Conservation (phyloP, 805 yeast species). For the Candida nitratophila region DNA sequence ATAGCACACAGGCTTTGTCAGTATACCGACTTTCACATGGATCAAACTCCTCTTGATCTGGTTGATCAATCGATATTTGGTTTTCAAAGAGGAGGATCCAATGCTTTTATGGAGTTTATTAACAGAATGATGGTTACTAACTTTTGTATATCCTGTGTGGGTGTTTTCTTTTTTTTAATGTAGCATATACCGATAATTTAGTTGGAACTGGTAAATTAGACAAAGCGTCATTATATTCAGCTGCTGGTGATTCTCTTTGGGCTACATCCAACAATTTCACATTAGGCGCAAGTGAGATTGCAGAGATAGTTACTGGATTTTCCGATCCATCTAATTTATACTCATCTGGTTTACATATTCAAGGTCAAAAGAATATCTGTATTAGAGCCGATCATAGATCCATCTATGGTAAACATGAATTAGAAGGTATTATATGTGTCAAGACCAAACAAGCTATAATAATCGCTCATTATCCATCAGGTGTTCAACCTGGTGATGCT, state of each 20-base stretch:
- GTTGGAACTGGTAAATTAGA: slow-evolving; percentile 83
- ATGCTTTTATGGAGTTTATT: too few species aligned
- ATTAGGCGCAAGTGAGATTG: slow-evolving; percentile 63
- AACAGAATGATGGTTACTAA: too few species aligned
- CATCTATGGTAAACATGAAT: slow-evolving; percentile 87
- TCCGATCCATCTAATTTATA: slow-evolving; percentile 74
- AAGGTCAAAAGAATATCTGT: slow-evolving; percentile 80
- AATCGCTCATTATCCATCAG: slow-evolving; percentile 90
- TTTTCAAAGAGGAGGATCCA: too few species aligned
- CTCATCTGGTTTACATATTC: slow-evolving; percentile 78
- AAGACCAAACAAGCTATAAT: slow-evolving; percentile 91
- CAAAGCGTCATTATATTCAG: slow-evolving; percentile 87
- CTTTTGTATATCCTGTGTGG: too few species aligned
- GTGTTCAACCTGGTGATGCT: slow-evolving; percentile 91
- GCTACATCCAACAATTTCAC: slow-evolving; percentile 69
- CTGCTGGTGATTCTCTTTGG: slow-evolving; percentile 94
- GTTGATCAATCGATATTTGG: too few species aligned
- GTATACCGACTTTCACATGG: too few species aligned
- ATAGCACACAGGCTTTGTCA: too few species aligned
- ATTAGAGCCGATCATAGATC: slow-evolving; percentile 88
- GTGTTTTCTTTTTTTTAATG: neutral
- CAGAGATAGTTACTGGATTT: slow-evolving; percentile 71
- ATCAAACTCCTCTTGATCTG: too few species aligned
- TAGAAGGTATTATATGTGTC: slow-evolving; percentile 82
- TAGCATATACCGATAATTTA: slow-evolving; percentile 94